Evolutionary conservation across 1,284 basidiomycete species (phyloP).

Genomic region (Trametes versicolor): DNA sequence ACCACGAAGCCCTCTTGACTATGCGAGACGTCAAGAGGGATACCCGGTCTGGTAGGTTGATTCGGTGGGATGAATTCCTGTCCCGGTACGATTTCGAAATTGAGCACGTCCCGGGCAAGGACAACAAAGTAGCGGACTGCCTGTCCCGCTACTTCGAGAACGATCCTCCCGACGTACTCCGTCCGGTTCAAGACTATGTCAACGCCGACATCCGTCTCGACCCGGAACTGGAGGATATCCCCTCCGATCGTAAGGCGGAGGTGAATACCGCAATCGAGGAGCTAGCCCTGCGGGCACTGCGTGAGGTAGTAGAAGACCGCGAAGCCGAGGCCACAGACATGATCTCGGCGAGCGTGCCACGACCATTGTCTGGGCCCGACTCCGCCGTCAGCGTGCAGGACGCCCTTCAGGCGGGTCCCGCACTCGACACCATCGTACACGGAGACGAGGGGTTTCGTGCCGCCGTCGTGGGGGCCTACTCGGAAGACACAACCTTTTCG

Average conservation of each 20-base stretch:
- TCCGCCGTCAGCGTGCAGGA: too few relatives aligned
- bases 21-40: not conserved
- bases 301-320: too few relatives aligned
- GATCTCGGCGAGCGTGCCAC: too few relatives aligned
- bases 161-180: conserved; percentile 37
- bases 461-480: too few relatives aligned
- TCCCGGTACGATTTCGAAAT: conserved; percentile 46
- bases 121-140: conserved; percentile 48
- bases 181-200: conserved; percentile 41
- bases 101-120: conserved; percentile 44
- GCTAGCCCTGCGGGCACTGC: too few relatives aligned
- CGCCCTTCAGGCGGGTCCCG: too few relatives aligned
- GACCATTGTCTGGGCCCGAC: too few relatives aligned
- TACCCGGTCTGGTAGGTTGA: conserved; percentile 30
- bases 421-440: too few relatives aligned
- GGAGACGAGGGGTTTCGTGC: too few relatives aligned
- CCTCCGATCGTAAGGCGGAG: conserved; percentile 19
- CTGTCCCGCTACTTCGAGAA: conserved; percentile 47
- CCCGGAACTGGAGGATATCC: conserved; percentile 37
- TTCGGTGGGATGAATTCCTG: conserved; percentile 49
- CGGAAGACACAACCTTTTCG: too few relatives aligned
- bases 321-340: too few relatives aligned
- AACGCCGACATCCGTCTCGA: conserved; percentile 41
- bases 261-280: too few relatives aligned
- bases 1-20: not conserved